Percentiles rank a stretch among this genome's conserved stretches.
Conservation (phyloP, 176 grass and related monocot species). For the Juncus effusus region DNA sequence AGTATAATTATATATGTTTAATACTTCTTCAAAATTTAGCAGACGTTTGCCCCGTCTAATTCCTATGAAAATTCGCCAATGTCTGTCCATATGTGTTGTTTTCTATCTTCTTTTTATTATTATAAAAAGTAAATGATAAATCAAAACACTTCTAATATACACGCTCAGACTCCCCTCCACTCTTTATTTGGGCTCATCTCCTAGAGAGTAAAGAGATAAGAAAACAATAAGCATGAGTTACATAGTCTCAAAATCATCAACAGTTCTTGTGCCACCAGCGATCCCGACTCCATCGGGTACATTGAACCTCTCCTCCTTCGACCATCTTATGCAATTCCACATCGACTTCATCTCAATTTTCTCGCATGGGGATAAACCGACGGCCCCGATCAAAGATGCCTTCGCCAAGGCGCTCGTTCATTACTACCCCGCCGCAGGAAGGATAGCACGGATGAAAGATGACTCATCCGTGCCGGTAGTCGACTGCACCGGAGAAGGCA, state of each 20-base stretch:
- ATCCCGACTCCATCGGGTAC: constrained; percentile 23
- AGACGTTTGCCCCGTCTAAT: too few relatives aligned
- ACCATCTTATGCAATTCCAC: constrained; percentile 44
- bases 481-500: constrained; percentile 36
- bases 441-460: constrained; percentile 30
- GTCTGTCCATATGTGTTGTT: too few relatives aligned
- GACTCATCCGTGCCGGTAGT: background rate
- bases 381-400: constrained; percentile 41
- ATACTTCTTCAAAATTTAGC: too few relatives aligned
- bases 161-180: too few relatives aligned
- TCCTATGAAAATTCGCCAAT: too few relatives aligned
- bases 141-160: too few relatives aligned
- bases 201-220: too few relatives aligned
- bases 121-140: too few relatives aligned
- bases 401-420: constrained; percentile 55
- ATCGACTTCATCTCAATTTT: constrained; percentile 71
- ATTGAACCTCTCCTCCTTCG: constrained; percentile 68
- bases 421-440: constrained; percentile 71
- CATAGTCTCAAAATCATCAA: constrained; percentile 35
- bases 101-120: too few relatives aligned
- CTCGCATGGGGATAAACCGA: constrained; percentile 18
- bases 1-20: too few relatives aligned
- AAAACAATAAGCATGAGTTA: too few relatives aligned
- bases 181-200: too few relatives aligned
- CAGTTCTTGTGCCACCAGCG: constrained; percentile 37